These are phyloP conservation scores for Termitomyces sp. DNA, from an alignment of 768 basidiomycete genomes.

Conservation along the genomic window DNA sequence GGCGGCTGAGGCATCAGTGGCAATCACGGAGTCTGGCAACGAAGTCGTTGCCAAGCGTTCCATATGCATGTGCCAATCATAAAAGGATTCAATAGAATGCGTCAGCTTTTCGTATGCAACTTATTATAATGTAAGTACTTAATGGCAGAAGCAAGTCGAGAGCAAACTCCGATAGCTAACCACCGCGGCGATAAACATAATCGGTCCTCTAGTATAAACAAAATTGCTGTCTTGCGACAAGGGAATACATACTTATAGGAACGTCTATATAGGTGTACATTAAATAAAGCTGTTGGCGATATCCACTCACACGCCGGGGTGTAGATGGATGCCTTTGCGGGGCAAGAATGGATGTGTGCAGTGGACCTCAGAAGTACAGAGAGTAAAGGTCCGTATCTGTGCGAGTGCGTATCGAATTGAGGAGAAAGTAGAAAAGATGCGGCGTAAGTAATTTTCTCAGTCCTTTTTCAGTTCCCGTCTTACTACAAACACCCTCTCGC, in stretches of 20 bases:
- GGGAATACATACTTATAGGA: background rate
- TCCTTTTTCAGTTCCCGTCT: constrained; percentile 84
- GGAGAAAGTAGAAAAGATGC: constrained; percentile 10
- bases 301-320: background rate
- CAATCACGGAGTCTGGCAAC: no score
- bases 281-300: background rate
- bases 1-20: no score
- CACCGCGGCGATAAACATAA: background rate
- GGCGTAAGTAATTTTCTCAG: constrained; percentile 30
- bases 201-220: background rate
- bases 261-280: constrained; percentile 11
- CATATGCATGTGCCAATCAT: background rate
- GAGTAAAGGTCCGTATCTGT: constrained; percentile 20
- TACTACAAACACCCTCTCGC: constrained; percentile 76
- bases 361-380: constrained; percentile 3
- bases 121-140: background rate
- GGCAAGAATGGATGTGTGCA: background rate
- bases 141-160: background rate
- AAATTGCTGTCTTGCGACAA: background rate
- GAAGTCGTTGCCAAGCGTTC: constrained; percentile 9
- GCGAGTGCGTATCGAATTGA: constrained; percentile 17
- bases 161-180: background rate
- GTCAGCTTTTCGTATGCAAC: background rate
- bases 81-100: background rate
- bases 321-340: background rate